These are phyloP conservation scores for Plantago lanceolata DNA, from an alignment of 305 asterid species.

Conservation along the genomic window DNA sequence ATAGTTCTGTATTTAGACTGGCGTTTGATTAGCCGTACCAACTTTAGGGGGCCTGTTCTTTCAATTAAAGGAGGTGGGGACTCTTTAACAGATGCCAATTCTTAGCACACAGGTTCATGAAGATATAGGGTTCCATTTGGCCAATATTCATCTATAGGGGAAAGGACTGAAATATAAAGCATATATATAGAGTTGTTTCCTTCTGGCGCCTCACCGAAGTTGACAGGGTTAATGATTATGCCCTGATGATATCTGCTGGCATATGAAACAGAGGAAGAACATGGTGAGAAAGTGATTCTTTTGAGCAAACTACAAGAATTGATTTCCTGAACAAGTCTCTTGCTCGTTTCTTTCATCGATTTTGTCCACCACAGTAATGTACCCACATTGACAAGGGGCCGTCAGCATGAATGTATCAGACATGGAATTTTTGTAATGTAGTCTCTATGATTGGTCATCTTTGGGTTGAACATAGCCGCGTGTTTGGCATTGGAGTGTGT, in stretches of 20 bases:
- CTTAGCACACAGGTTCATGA: conserved; percentile 23
- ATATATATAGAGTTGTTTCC: conserved; percentile 25
- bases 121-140: conserved; percentile 14
- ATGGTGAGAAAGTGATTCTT: conserved; percentile 20
- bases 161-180: background rate
- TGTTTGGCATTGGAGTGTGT: too few species aligned
- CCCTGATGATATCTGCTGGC: conserved; percentile 47
- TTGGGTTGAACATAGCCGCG: too few species aligned
- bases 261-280: conserved; percentile 33
- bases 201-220: conserved; percentile 26
- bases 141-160: conserved; percentile 18
- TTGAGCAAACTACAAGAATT: conserved; percentile 18
- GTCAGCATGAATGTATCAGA: conserved; percentile 5
- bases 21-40: conserved; percentile 44
- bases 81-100: conserved; percentile 28
- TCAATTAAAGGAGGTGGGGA: conserved; percentile 57
- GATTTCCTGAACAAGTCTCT: conserved; percentile 6
- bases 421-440: conserved; percentile 10
- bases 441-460: background rate
- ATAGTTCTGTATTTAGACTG: conserved; percentile 64
- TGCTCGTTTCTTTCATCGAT: background rate
- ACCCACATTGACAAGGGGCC: background rate
- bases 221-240: conserved; percentile 53
- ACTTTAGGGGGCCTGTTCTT: conserved; percentile 38
- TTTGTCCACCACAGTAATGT: conserved; percentile 2